These are phyloP conservation scores for Lachnellula hyalina DNA, from an alignment of 2,329 filamentous ascomycete genomes.

Conservation along the genomic window DNA sequence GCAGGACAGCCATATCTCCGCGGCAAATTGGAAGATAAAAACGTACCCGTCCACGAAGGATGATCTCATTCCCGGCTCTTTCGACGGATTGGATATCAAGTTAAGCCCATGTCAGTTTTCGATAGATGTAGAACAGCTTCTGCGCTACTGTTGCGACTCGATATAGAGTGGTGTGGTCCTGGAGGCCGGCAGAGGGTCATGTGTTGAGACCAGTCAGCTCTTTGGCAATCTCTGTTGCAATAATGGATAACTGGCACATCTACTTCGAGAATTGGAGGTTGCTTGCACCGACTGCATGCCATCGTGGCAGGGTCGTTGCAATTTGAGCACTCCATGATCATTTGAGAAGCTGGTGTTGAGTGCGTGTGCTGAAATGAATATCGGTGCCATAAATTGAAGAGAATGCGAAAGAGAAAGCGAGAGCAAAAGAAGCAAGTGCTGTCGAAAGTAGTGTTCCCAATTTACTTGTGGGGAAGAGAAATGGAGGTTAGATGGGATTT, in stretches of 20 bases:
- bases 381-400: too few species aligned
- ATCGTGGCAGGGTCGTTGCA: background rate
- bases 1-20: background rate
- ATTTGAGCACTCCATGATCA: background rate
- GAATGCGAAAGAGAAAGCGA: too few species aligned
- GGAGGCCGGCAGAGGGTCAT: background rate
- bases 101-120: background rate
- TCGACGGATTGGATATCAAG: background rate
- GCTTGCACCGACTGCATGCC: background rate
- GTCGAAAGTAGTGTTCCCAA: too few species aligned
- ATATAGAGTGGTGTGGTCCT: conserved; percentile 1
- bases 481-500: too few species aligned
- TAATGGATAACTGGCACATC: background rate
- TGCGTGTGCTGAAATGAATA: background rate
- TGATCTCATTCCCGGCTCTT: background rate
- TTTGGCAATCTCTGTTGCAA: background rate
- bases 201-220: background rate
- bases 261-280: background rate
- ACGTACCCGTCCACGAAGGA: background rate
- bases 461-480: too few species aligned
- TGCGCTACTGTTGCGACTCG: background rate
- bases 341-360: background rate
- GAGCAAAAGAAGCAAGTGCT: too few species aligned
- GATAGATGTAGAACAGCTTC: conserved; percentile 3
- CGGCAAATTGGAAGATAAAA: background rate